Evolutionary conservation across 257 asterid species (phyloP).

Genomic region (Scutellaria barbata): DNA sequence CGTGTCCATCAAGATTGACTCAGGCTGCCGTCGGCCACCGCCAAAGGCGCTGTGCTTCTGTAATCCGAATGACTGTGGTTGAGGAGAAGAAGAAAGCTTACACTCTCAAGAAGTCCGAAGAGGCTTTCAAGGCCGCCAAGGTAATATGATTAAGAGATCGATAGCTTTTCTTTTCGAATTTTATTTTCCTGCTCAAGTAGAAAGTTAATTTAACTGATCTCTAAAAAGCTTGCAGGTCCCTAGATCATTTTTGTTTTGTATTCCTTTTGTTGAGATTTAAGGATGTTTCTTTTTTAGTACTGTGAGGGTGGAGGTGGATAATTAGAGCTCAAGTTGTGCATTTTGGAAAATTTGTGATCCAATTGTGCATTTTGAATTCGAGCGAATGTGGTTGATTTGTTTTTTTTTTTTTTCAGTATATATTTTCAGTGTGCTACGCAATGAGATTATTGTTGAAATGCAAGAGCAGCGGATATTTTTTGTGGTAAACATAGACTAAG

Average conservation of each 20-base stretch:
- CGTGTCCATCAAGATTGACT: constrained; percentile 48
- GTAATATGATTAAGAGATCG: constrained; percentile 43
- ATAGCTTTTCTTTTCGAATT: neutral
- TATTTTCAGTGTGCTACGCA: neutral
- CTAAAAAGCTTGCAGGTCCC: neutral
- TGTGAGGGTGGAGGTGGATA: constrained; percentile 23
- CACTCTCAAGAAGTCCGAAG: constrained; percentile 87
- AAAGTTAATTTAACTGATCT: neutral
- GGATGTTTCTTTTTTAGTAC: neutral
- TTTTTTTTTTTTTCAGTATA: neutral
- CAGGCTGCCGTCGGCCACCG: constrained; percentile 42
- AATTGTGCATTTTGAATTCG: neutral
- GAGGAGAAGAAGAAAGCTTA: constrained; percentile 79
- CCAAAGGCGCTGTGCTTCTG: constrained; percentile 43
- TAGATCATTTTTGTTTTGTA: neutral
- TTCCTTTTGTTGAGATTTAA: constrained; percentile 2
- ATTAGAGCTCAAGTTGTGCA: constrained; percentile 18
- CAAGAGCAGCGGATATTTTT: neutral
- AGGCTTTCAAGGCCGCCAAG: constrained; percentile 95
- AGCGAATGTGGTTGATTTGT: neutral
- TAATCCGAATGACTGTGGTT: constrained; percentile 68
- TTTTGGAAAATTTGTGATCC: constrained; percentile 3
- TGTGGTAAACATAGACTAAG: neutral
- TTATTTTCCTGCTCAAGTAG: constrained; percentile 6
- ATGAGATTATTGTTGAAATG: constrained; percentile 11